Conservation (phyloP, 352 stramenopile species). For the Pythium myriotylum region DNA sequence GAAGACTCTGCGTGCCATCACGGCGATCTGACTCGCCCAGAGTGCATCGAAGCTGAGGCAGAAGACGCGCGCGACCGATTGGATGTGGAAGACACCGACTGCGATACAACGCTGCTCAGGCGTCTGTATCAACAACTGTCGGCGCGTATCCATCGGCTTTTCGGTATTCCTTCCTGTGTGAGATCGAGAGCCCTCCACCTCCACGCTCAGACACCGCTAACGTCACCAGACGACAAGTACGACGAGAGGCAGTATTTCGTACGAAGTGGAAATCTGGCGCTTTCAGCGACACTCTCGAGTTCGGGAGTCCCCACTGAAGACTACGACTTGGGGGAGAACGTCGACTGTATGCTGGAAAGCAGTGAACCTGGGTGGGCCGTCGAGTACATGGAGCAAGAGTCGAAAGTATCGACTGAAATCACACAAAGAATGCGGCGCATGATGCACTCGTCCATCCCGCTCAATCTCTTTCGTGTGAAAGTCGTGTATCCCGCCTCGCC, state of each 20-base stretch:
- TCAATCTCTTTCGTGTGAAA: conserved; percentile 76
- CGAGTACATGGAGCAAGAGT: conserved; percentile 80
- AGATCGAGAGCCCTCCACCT: conserved; percentile 1
- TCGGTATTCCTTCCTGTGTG: conserved; percentile 28
- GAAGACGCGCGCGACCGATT: no score
- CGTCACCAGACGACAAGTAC: conserved; percentile 53
- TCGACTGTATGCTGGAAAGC: background rate
- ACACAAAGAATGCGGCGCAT: conserved; percentile 71
- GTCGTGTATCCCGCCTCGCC: conserved; percentile 38
- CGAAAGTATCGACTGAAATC: conserved; percentile 60
- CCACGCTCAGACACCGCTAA: conserved; percentile 70
- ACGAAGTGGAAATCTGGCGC: conserved; percentile 25
- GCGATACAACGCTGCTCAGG: conserved; percentile 36
- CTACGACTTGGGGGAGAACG: background rate
- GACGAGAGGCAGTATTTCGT: conserved; percentile 33
- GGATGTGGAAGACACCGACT: background rate
- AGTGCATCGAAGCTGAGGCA: background rate
- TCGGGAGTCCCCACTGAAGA: background rate
- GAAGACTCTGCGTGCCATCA: conserved; percentile 18
- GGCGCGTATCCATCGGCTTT: conserved; percentile 48
- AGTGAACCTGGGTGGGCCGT: conserved; percentile 75
- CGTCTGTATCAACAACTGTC: conserved; percentile 60
- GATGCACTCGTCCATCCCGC: conserved; percentile 78
- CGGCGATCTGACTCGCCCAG: background rate
- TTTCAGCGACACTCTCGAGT: background rate